phyloP scores from a whole-genome alignment of 148 eudicot genomes.

The Vaccinium corymbosum region DNA sequence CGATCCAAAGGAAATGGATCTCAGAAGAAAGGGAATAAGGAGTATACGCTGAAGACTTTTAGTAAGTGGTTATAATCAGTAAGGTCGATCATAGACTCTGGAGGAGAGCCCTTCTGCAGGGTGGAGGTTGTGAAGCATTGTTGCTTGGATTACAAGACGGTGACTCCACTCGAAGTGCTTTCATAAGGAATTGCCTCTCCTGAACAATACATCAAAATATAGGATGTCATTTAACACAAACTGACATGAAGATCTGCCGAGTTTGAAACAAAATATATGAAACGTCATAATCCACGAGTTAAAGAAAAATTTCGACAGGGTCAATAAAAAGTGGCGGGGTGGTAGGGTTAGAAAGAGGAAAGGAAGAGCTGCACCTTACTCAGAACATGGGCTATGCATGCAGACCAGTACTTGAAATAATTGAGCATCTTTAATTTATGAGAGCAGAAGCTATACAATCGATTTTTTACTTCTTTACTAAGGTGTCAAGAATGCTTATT shows the following conservation, averaged over 20 bases:
- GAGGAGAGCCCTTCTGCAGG: constrained; percentile 88
- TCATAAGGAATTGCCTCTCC: constrained; percentile 88
- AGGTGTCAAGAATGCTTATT: background rate
- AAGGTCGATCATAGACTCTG: constrained; percentile 59
- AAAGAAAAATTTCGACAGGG: background rate
- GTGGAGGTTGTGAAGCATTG: constrained; percentile 61
- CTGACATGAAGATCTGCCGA: background rate
- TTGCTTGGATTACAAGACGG: constrained; percentile 38
- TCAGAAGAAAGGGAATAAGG: constrained; percentile 29
- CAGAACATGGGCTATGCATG: background rate
- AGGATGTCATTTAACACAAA: background rate
- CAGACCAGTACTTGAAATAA: constrained; percentile 11
- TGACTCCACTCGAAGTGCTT: constrained; percentile 76
- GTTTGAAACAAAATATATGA: constrained; percentile 5
- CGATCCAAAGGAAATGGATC: constrained; percentile 34
- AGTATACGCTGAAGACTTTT: constrained; percentile 24
- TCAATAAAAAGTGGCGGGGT: background rate
- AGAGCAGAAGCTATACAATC: background rate
- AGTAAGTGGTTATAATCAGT: constrained; percentile 21
- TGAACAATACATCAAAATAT: constrained; percentile 32
- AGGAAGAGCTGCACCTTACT: background rate
- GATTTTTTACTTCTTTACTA: background rate
- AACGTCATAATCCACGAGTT: background rate
- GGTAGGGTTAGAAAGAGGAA: background rate
- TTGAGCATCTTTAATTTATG: background rate